A percentile compares a stretch with the other conserved stretches of the same genome.
Evolutionary conservation across 306 rosid genomes (phyloP).

Genomic region (Fragaria nilgerrensis): DNA sequence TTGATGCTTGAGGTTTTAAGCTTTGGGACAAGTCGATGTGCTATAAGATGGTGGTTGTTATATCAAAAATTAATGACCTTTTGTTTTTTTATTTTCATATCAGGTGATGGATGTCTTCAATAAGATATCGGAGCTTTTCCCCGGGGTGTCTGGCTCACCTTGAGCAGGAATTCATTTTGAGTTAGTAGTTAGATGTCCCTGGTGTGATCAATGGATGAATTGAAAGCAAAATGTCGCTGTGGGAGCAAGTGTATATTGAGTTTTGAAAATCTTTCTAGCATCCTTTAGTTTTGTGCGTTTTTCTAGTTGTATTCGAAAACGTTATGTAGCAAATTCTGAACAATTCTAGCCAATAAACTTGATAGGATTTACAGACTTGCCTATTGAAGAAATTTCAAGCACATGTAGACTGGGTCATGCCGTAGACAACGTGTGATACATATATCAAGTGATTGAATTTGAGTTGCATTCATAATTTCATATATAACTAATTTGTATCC

Average conservation of each 20-base stretch:
- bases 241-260: not conserved
- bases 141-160: conserved; percentile 75
- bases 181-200: not conserved
- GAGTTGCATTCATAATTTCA: not conserved
- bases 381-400: not conserved
- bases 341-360: not conserved
- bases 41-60: not conserved
- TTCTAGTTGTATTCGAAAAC: not conserved
- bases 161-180: conserved; percentile 23
- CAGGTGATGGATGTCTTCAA: conserved; percentile 96
- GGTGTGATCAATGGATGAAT: not conserved
- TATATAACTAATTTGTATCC: no score
- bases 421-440: not conserved
- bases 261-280: not conserved
- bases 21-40: not conserved
- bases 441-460: not conserved
- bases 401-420: not conserved
- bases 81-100: not conserved
- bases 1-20: not conserved
- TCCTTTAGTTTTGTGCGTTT: not conserved
- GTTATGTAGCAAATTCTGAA: not conserved
- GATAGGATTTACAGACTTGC: not conserved
- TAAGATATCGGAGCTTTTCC: conserved; percentile 93
- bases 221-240: not conserved
- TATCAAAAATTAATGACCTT: not conserved